Conservation (phyloP, 257 asterid genomes). For the Plantago ovata region DNA sequence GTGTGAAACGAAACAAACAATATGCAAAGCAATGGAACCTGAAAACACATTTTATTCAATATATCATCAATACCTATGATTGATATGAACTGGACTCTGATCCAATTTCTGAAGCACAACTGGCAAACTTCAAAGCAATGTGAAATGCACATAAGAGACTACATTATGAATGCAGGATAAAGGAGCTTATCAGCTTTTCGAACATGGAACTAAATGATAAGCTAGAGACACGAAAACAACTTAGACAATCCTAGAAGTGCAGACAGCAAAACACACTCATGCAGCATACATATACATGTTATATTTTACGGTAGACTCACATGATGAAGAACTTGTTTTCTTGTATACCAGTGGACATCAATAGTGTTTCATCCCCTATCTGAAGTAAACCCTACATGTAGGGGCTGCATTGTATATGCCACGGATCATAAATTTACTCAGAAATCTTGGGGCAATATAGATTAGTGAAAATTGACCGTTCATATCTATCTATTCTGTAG, state of each 20-base stretch:
- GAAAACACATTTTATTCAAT: too few species aligned
- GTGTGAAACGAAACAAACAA: too few species aligned
- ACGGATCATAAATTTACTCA: neutral
- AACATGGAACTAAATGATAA: too few species aligned
- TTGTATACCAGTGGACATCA: constrained; percentile 72
- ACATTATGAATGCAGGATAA: neutral
- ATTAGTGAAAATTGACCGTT: neutral
- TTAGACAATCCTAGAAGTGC: constrained; percentile 7
- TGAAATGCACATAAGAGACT: constrained; percentile 9
- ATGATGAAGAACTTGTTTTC: constrained; percentile 73
- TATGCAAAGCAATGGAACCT: too few species aligned
- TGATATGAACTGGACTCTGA: too few species aligned
- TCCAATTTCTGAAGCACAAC: too few species aligned
- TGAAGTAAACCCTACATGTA: constrained; percentile 74
- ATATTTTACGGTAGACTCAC: constrained; percentile 32
- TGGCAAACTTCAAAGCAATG: too few species aligned
- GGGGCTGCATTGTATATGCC: constrained; percentile 45
- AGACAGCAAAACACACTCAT: neutral
- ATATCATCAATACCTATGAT: too few species aligned
- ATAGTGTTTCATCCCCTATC: constrained; percentile 65
- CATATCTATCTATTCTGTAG: neutral
- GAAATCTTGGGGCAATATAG: neutral
- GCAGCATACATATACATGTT: too few species aligned
- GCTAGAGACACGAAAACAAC: constrained; percentile 1
- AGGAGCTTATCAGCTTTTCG: constrained; percentile 2